A percentile compares a stretch with the other conserved stretches of the same genome.
Evolutionary conservation across 225 moss, liverwort and hornwort genomes (phyloP).

Genomic region (Ulota crispa): DNA sequence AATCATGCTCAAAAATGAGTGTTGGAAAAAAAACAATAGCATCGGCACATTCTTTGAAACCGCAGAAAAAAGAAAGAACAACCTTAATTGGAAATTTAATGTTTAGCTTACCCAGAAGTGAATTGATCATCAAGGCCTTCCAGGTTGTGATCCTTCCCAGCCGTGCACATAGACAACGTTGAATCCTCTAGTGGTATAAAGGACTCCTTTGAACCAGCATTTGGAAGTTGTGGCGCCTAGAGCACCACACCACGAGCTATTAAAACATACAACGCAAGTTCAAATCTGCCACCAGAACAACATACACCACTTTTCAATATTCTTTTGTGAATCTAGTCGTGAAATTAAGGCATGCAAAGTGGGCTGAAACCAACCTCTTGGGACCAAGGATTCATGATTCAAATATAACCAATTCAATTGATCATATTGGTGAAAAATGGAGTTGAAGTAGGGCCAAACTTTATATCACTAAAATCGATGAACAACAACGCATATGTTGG

Average conservation of each 20-base stretch:
- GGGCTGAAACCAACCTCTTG: background rate
- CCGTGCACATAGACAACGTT: background rate
- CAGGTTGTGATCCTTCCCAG: slow-evolving; percentile 24
- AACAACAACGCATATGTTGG: too few species aligned
- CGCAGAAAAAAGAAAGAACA: background rate
- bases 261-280: slow-evolving; percentile 42
- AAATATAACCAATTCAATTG: too few species aligned
- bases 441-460: too few species aligned
- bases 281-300: slow-evolving; percentile 33
- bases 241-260: slow-evolving; percentile 45
- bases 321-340: background rate
- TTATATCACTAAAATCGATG: too few species aligned
- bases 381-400: background rate
- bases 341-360: background rate
- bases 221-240: slow-evolving; percentile 36
- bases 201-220: slow-evolving; percentile 17
- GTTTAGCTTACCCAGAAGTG: slow-evolving; percentile 25
- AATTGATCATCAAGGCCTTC: slow-evolving; percentile 20
- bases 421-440: too few species aligned
- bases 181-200: slow-evolving; percentile 23
- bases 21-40: background rate
- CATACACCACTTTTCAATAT: background rate
- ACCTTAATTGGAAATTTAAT: background rate
- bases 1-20: background rate
- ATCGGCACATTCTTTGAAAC: background rate